Conservation (phyloP, 78 protist species). For the Polysphondylium violaceum region DNA sequence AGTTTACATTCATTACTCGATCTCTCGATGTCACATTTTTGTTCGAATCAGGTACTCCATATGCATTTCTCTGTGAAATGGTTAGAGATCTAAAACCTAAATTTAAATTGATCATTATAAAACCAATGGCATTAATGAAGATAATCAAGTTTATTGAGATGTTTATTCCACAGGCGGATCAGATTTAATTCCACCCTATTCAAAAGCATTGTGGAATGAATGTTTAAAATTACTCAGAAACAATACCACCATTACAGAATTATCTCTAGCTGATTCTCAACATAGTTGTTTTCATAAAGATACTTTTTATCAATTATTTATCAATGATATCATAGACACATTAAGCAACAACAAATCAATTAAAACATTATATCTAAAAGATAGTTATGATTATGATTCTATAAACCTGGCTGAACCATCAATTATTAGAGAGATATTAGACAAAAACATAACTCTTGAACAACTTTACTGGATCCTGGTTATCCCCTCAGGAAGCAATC, state of each 20-base stretch:
- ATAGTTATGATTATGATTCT: background rate
- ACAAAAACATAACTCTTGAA: no score
- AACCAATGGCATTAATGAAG: background rate
- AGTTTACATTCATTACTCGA: no score
- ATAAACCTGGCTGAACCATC: no score
- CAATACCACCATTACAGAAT: background rate
- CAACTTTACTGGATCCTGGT: no score
- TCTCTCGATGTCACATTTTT: no score
- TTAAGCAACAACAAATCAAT: background rate
- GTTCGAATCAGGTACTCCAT: no score
- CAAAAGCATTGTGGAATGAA: slow-evolving; percentile 3
- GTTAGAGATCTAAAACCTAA: no score
- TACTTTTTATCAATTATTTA: background rate
- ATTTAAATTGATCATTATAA: no score
- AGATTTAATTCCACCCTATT: background rate
- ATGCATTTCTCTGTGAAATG: no score
- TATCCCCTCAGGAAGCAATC: no score
- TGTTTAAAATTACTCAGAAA: background rate
- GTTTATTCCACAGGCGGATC: background rate
- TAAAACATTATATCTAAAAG: background rate
- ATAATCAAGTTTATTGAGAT: background rate
- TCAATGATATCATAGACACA: background rate
- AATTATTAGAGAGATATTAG: no score
- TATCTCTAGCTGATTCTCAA: background rate
- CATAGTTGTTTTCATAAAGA: background rate